Conservation (phyloP, 345 rosid genomes). For the Turritis glabra region DNA sequence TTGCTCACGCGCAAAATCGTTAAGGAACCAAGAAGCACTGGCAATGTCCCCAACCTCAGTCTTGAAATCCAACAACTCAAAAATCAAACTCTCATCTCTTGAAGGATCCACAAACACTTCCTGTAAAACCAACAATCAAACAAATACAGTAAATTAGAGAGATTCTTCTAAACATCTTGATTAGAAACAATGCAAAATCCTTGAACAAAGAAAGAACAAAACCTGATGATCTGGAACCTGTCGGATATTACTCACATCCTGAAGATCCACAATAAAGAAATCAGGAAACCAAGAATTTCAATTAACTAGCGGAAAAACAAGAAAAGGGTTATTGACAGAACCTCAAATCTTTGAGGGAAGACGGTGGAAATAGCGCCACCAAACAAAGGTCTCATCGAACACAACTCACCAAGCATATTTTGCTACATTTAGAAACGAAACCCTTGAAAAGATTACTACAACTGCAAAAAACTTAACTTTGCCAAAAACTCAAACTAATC, state of each 20-base stretch:
- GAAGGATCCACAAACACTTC: slow-evolving; percentile 81
- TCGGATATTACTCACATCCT: slow-evolving; percentile 77
- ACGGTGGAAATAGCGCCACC: slow-evolving; percentile 61
- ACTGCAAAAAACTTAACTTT: not conserved
- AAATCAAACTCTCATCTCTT: slow-evolving; percentile 82
- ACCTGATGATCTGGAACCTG: slow-evolving; percentile 86
- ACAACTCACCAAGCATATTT: slow-evolving; percentile 46
- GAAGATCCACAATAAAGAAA: not conserved
- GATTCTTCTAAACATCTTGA: not conserved
- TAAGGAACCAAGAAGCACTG: slow-evolving; percentile 78
- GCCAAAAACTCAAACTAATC: too few species aligned
- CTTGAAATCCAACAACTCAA: slow-evolving; percentile 79
- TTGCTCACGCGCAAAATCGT: slow-evolving; percentile 69
- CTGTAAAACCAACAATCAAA: slow-evolving; percentile 42
- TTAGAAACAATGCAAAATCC: not conserved
- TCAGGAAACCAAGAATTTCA: not conserved
- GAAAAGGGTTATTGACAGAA: slow-evolving; percentile 1
- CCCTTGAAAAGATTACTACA: not conserved
- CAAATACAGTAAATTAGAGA: not conserved
- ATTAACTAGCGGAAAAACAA: not conserved
- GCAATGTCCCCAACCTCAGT: slow-evolving; percentile 56
- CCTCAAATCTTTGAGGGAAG: slow-evolving; percentile 68
- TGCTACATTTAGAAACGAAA: slow-evolving; percentile 7
- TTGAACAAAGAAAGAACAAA: slow-evolving; percentile 1
- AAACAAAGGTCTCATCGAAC: slow-evolving; percentile 49